Evolutionary conservation across 2,329 filamentous ascomycete species (phyloP).

Genomic region (Massarina eburnea): DNA sequence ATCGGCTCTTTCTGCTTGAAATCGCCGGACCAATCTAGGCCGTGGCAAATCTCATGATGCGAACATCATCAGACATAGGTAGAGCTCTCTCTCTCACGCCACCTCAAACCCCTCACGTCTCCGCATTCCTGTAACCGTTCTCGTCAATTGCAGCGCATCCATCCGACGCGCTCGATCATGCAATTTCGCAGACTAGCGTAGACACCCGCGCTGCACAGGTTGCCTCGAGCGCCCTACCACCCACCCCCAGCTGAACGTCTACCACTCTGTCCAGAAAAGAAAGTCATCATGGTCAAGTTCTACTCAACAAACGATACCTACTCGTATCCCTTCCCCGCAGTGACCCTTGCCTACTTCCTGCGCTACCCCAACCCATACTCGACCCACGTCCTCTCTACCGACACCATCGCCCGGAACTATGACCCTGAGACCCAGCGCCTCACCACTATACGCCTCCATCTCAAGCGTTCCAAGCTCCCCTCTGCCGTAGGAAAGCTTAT

Average conservation of each 20-base stretch:
- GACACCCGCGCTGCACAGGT: constrained; percentile 21
- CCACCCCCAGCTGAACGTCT: neutral
- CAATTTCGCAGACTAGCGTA: constrained; percentile 22
- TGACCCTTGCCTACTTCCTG: constrained; percentile 86
- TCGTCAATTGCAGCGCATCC: constrained; percentile 22
- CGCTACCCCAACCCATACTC: constrained; percentile 87
- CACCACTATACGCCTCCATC: constrained; percentile 75
- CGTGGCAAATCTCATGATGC: constrained; percentile 33
- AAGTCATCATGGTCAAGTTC: constrained; percentile 52
- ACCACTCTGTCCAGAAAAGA: neutral
- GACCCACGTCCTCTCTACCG: constrained; percentile 78
- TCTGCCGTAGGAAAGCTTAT: constrained; percentile 74
- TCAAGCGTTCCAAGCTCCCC: constrained; percentile 80
- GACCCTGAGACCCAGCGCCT: constrained; percentile 74
- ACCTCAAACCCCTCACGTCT: constrained; percentile 12
- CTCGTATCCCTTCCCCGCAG: constrained; percentile 79
- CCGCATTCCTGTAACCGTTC: constrained; percentile 7
- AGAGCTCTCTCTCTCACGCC: constrained; percentile 18
- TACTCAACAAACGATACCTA: constrained; percentile 66
- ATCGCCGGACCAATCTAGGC: constrained; percentile 2
- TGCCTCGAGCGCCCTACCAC: constrained; percentile 17
- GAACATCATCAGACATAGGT: constrained; percentile 13
- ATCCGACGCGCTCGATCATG: constrained; percentile 35
- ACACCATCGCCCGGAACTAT: constrained; percentile 74
- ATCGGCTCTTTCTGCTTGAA: constrained; percentile 1